Base-by-base conservation (phyloP, 176 grass and related monocot genomes). In the Oryza rufipogon region DNA sequence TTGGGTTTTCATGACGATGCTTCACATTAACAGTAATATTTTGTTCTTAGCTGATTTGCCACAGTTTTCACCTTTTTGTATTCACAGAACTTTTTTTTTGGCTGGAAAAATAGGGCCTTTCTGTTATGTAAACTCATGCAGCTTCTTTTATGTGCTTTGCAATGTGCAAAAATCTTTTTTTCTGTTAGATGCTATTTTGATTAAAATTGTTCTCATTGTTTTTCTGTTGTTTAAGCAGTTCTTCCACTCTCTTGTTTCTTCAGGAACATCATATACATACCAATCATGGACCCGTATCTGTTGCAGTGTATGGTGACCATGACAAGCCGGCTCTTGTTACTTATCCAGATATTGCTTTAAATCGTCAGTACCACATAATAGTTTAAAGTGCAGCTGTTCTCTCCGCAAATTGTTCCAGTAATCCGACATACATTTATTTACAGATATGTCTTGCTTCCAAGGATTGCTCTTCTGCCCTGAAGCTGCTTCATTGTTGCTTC, bases 381-480 rank as follows among this genome's bases (percentile, higher is more conserved):
- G 16, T 86, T 83, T 74, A 61, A 64, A 81, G 52, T 71, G 51
- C 54, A 45, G 32, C 5, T 9, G n/a, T 66, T 46, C 2, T 41
- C 2, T 28, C 26, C 79, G 12, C 2, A 66, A 44, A 51, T 65
- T 75, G 41, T 70, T 84, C 75, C 23, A 44, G 74, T 1, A 65
- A 68, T 82, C 58, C 42, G 19, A 79, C 64, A 74, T 71, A 15
- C 32, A 54, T 64, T 41, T 1, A 73, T n/a, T 78, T 34, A 47
- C 34, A 98, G 96, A 99, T 92, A 91, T 96, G 96, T 96, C 96
- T 68, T 94, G 93, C 77, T 99, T 99, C 90, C 93, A 99, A 94
- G 96, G 93, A 87, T 84, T 99, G 86, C 91, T 99, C 19, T 96
- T 99, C 85, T 96, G 96, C 45, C 93, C 96, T 71, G 93, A 99